Evolutionary conservation across 441 rosid genomes (phyloP), one percentile per base, ranked within the genome.

Genomic region (Mallotus japonicus): DNA sequence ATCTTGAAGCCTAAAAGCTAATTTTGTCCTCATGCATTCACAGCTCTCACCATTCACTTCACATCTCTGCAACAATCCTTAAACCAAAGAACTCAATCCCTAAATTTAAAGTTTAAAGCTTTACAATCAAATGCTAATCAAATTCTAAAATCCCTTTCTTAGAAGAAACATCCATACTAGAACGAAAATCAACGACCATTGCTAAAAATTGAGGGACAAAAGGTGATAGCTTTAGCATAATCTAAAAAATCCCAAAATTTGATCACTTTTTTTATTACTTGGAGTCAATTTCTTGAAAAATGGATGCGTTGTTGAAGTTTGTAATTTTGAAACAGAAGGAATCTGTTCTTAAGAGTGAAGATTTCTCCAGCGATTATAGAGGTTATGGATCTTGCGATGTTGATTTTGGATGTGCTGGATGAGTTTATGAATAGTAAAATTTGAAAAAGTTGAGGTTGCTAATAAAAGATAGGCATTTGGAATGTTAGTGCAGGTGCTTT

Each of bases 391-490:
- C 87, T 86, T 0, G 83, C 82, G 62, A 64, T 73, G 74, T 66
- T 87, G 73, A 79, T 84, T 49, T 73, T 86, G 46, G 87, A 87
- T 19, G 87, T 88, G 8, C 80, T 87, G 73, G 89, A 87, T 55
- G 88, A 87, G 75, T 86, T 83, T 50, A 71, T 84, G 34, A 72
- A 74, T 47, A 76, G 72, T 62, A 87, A 87, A 71, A 69, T n/a
- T 67, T 20, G 81, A 67, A 62, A 82, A 73, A 63, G 78, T 79
- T 22, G 88, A 89, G 49, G 80, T 83, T 40, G 79, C 88, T 11
- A 89, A 86, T 62, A 87, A 84, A 77, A 77, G 91, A 75, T 87
- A 89, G 91, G 89, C 88, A 0, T 83, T 85, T 14, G 88, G 85
- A 55, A 70, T 83, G 76, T 63, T 86, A 76, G 86, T 87, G 69